These are phyloP conservation scores for Podospora comata DNA, from an alignment of 495 filamentous ascomycete genomes.

Conservation along the genomic window DNA sequence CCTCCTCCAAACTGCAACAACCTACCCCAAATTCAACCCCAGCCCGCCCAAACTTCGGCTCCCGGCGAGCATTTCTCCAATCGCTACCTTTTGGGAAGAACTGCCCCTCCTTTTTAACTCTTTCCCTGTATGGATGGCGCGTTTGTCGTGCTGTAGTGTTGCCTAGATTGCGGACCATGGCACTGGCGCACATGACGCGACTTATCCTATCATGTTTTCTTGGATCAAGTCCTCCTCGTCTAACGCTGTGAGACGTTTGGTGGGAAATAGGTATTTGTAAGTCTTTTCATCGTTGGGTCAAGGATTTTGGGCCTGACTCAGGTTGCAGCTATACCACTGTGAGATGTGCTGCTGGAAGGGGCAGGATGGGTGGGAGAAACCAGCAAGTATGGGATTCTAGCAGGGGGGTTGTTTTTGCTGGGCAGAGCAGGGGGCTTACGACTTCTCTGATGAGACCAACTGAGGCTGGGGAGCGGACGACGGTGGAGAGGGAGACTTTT, in stretches of 20 bases:
- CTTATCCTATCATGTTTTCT: neutral
- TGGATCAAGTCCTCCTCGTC: slow-evolving; percentile 10
- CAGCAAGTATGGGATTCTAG: slow-evolving; percentile 39
- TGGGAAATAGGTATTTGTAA: slow-evolving; percentile 8
- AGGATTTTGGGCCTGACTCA: neutral
- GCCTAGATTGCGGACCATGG: neutral
- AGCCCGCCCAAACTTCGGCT: neutral
- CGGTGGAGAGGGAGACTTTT: neutral
- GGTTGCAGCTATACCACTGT: neutral
- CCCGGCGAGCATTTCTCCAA: neutral
- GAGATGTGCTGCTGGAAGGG: neutral
- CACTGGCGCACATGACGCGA: neutral
- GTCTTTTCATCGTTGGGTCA: neutral
- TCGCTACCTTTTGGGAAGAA: neutral
- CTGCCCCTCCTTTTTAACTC: neutral
- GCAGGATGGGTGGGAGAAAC: slow-evolving; percentile 24
- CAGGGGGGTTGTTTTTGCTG: slow-evolving; percentile 40
- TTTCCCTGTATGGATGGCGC: neutral
- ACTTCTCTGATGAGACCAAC: neutral
- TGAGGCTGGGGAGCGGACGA: neutral
- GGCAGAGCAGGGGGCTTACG: slow-evolving; percentile 12
- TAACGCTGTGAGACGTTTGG: slow-evolving; percentile 1
- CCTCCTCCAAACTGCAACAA: neutral
- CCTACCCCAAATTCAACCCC: neutral
- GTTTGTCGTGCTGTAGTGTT: neutral